Evolutionary conservation across 2,329 filamentous ascomycete species (phyloP).

Genomic region (Elsinoe ampelina): DNA sequence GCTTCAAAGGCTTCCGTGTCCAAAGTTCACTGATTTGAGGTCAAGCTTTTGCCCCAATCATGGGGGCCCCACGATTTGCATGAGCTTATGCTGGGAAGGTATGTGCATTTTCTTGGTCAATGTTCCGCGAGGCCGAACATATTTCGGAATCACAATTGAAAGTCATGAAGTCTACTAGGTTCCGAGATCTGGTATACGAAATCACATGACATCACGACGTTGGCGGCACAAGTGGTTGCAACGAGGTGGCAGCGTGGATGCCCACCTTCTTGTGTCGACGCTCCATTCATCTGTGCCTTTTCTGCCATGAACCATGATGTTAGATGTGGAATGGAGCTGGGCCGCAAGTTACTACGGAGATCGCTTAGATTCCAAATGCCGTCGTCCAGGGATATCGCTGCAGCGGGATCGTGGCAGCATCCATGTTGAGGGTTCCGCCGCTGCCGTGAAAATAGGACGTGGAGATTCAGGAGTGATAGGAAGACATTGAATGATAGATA

Average conservation of each 20-base stretch:
- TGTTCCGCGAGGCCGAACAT: background rate
- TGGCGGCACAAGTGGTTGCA: too few relatives aligned
- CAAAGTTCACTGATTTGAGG: background rate
- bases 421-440: background rate
- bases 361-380: constrained; percentile 3
- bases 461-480: background rate
- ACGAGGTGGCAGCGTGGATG: too few relatives aligned
- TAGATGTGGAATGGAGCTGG: background rate
- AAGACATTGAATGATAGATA: background rate
- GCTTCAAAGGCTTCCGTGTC: background rate
- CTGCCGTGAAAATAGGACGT: background rate
- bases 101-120: too few relatives aligned
- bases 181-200: background rate
- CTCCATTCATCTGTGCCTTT: background rate
- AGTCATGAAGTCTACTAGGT: background rate
- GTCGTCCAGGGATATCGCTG: background rate
- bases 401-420: background rate
- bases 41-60: background rate
- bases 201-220: background rate
- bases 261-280: too few relatives aligned
- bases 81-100: background rate
- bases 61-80: background rate
- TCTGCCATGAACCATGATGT: background rate
- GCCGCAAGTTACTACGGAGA: background rate
- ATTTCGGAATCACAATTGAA: background rate